Conservation (phyloP, 1,139 yeast genomes). For the Yarrowia galli region DNA sequence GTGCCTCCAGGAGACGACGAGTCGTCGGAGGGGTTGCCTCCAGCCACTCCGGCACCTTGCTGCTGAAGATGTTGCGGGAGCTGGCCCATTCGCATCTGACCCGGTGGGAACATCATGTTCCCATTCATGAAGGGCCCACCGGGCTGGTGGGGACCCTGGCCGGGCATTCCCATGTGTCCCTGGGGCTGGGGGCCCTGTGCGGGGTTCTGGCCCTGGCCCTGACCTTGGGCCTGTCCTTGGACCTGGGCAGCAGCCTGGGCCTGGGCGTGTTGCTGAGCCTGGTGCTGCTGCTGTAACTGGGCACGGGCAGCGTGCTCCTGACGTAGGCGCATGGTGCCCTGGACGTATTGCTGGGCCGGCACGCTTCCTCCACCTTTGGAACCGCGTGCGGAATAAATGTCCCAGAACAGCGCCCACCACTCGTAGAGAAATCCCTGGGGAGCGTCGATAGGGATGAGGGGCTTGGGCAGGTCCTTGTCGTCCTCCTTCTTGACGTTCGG, state of each 20-base stretch:
- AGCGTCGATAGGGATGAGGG: constrained; percentile 57
- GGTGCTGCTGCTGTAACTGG: constrained; percentile 49
- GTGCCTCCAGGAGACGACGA: constrained; percentile 35
- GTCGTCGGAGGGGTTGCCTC: constrained; percentile 31
- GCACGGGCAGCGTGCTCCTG: constrained; percentile 56
- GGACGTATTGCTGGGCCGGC: constrained; percentile 74
- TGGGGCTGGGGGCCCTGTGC: constrained; percentile 39
- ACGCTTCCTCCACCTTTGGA: constrained; percentile 63
- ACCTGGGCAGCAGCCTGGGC: constrained; percentile 45
- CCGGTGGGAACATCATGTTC: constrained; percentile 41
- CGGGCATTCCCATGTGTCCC: constrained; percentile 41
- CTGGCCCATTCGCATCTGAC: constrained; percentile 41
- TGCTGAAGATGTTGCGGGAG: constrained; percentile 46
- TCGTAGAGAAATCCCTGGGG: constrained; percentile 88
- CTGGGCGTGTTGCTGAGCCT: constrained; percentile 45
- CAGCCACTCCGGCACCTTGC: constrained; percentile 40
- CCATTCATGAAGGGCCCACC: constrained; percentile 43
- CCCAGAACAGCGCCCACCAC: constrained; percentile 99
- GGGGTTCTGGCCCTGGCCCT: constrained; percentile 42
- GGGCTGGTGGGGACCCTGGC: constrained; percentile 42
- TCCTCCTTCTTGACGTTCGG: constrained; percentile 46
- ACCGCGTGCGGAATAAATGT: constrained; percentile 83
- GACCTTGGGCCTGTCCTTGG: constrained; percentile 43
- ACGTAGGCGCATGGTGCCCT: constrained; percentile 61
- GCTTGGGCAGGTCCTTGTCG: constrained; percentile 43